phyloP scores from a whole-genome alignment of 208 protist species.

The Phytomonas sp. region DNA sequence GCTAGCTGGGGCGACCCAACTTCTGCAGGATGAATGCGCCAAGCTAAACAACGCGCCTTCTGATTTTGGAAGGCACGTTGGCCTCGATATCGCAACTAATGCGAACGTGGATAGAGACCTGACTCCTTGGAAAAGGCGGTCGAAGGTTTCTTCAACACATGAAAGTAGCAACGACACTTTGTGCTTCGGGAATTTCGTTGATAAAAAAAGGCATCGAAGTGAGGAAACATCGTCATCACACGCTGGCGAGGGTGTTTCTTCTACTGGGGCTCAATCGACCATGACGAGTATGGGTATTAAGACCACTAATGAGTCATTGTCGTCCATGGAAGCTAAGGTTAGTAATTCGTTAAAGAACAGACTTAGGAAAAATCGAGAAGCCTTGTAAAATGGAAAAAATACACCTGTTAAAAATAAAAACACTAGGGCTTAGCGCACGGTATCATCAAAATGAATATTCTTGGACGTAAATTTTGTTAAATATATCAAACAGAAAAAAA shows the following conservation, averaged over 20 bases:
- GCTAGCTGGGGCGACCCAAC: slow-evolving; percentile 6
- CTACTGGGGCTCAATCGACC: background rate
- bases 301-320: background rate
- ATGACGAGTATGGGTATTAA: background rate
- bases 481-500: background rate
- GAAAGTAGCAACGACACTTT: background rate
- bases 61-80: background rate
- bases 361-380: background rate
- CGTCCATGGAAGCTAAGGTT: background rate
- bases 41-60: background rate
- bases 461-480: background rate
- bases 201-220: background rate
- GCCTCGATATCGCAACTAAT: background rate
- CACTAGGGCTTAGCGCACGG: background rate
- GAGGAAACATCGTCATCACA: background rate
- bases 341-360: background rate
- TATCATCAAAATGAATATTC: background rate
- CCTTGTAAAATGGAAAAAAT: background rate
- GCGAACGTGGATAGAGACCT: background rate
- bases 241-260: background rate
- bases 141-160: background rate
- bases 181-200: background rate
- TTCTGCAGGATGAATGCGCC: slow-evolving; percentile 6
- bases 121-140: background rate
- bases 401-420: background rate